Evolutionary conservation across 805 yeast genomes (phyloP), one percentile per base, ranked within the genome.

Genomic region (Wickerhamomyces chambardii): DNA sequence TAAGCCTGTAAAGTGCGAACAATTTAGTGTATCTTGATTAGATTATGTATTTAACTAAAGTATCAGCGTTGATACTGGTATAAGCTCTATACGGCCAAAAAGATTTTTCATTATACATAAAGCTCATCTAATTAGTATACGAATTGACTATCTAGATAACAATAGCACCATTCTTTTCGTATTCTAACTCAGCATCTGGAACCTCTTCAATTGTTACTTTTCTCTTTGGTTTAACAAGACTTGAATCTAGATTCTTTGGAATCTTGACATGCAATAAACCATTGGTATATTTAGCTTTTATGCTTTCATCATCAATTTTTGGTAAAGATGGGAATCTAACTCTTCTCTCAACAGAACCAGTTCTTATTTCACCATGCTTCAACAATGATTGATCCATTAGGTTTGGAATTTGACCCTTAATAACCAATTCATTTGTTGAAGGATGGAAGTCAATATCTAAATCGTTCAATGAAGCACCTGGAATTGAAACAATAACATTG

Each of bases 381-480:
- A 70, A 39, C 33, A 54, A 49, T 36, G 61, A 49, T 19, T 59
- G 60, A 16, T 59, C 61, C n/a, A 63, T 52, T 33, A 54, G 58
- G 36, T 64, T 64, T 17, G 58, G 59, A n/a, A 61, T 55, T 6
- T 59, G 62, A 25, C 82, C 83, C 39, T 67, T 70, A 27, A 76
- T 56, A 15, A 70, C 59, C 39, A 76, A 44, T 41, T 74, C 78
- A 43, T 68, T 67, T 11, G 71, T 63, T 2, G 76, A 61, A 27
- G 81, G 77, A 45, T 76, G 82, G 53, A 63, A 75, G 45, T 76
- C 78, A 29, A 76, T 64, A 34, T 68, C 70, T 42, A 76, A 66
- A 15, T 70, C 64, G 29, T 66, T 64, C 17, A 72, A 66, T 24
- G 63, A 59, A 3, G 78, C 77, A 32, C 83, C 83, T n/a, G 83